Base-by-base conservation (phyloP, 768 basidiomycete species). In the Rhodotorula babjevae region DNA sequence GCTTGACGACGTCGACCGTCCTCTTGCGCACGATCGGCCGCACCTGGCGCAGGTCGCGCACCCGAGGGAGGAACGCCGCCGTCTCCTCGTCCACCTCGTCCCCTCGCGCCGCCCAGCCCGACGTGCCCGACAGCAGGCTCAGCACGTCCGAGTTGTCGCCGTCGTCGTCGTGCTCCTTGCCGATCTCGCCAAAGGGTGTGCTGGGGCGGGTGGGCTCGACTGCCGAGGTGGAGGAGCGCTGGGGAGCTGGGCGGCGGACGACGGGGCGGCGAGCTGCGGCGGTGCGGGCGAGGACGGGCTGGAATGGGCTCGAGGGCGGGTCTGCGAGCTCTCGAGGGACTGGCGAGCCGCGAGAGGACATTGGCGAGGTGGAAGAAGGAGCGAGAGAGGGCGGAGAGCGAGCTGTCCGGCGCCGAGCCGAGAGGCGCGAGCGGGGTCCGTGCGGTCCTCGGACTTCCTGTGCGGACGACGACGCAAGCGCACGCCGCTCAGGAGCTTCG, bases 121-220 rank as follows among this genome's bases (percentile, higher is more conserved):
- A 55, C 60, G 64, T 55, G 1, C 33, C 58, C 33, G 57, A 59
- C 7, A 52, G 2, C 21, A 63, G 12, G 12, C 44, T 57, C 18
- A 55, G 40, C 0, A 42, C 44, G 19, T 72, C 71, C 33, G 56
- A 63, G 15, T 19, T 16, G 27, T 63, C 65, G n/a, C 63, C 65
- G 60, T 67, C 56, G 19, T 63, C 71, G 36, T 57, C 65, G 60
- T 71, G 42, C 31, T 72, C 71, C 46, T 57, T 63, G 33, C 65
- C 65, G 2, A 58, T 67, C 33, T 72, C 61, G 11, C 71, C 71
- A 29, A 71, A 67, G 3, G 52, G 70, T 5, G 27, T 42, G 50
- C 16, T 19, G 47, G 36, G 40, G 15, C 10, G 46, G 3, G 31
- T 10, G 21, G 14, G 19, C 16, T 36, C 5, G 36, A 21, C 23